Conservation (phyloP, 2,329 filamentous ascomycete genomes). For the Colletotrichum liaoningense region DNA sequence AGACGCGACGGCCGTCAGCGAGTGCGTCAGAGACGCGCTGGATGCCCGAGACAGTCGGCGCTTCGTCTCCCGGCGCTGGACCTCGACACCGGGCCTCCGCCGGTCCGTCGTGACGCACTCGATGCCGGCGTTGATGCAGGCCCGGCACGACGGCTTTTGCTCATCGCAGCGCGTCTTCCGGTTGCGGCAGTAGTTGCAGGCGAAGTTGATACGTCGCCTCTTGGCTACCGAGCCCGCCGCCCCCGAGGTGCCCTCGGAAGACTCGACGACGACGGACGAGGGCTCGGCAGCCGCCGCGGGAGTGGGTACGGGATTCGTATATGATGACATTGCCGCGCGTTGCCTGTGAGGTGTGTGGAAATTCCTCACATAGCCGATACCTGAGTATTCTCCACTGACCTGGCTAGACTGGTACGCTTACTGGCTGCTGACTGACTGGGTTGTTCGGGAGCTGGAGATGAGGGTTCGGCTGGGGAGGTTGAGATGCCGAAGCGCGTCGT, state of each 20-base stretch:
- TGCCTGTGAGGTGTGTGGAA: neutral
- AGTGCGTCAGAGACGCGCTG: neutral
- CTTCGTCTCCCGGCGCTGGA: constrained; percentile 29
- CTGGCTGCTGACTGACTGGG: neutral
- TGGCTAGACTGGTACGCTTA: neutral
- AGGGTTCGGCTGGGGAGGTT: constrained; percentile 6
- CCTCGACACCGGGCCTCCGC: constrained; percentile 38
- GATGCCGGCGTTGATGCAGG: constrained; percentile 45
- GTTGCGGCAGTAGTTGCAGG: constrained; percentile 43
- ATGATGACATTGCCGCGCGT: neutral
- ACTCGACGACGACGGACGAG: neutral
- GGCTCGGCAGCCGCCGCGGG: neutral
- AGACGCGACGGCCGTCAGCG: neutral
- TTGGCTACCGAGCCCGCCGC: neutral
- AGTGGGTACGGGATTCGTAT: neutral
- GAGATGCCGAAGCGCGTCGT: constrained; percentile 20
- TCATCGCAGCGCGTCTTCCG: constrained; percentile 46
- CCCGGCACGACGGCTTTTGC: constrained; percentile 41
- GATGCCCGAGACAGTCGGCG: constrained; percentile 11
- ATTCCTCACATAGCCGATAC: neutral
- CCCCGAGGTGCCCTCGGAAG: neutral
- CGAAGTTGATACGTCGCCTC: constrained; percentile 34
- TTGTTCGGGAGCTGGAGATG: constrained; percentile 2
- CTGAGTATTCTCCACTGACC: neutral
- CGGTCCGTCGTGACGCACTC: constrained; percentile 42